Percentiles rank a stretch among this genome's conserved stretches.
Conservation (phyloP, 2,329 filamentous ascomycete species). For the Phialocephala subalpina region DNA sequence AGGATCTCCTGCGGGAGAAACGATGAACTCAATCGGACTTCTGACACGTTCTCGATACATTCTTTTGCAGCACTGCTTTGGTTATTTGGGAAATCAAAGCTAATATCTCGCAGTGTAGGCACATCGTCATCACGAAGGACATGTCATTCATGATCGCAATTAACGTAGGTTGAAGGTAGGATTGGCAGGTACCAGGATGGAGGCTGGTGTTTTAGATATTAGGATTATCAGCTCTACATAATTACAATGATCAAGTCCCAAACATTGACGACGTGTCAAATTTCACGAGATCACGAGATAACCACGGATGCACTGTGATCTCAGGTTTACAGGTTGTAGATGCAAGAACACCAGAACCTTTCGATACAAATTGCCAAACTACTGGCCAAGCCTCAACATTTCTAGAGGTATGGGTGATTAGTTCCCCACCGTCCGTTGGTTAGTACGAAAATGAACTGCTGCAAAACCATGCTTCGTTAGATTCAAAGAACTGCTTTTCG, state of each 20-base stretch:
- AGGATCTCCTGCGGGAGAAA: conserved; percentile 33
- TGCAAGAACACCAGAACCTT: no score
- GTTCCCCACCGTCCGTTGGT: no score
- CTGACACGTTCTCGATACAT: conserved; percentile 31
- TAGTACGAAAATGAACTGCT: neutral
- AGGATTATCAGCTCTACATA: neutral
- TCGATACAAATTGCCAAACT: no score
- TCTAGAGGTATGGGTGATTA: no score
- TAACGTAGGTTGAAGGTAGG: neutral
- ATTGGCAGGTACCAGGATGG: neutral
- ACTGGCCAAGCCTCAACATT: no score
- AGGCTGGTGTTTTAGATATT: neutral
- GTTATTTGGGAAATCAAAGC: neutral
- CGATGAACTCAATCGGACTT: conserved; percentile 40
- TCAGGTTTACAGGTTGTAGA: neutral
- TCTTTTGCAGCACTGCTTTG: neutral
- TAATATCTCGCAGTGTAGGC: conserved; percentile 20
- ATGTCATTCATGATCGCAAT: neutral
- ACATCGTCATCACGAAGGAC: neutral
- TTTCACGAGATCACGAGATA: neutral
- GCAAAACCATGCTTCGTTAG: neutral
- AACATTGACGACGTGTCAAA: neutral
- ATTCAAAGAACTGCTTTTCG: conserved; percentile 7
- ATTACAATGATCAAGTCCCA: neutral
- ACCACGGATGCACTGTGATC: neutral